Conservation (phyloP, 108 stramenopile genomes). For the Epithemia pelagica region DNA sequence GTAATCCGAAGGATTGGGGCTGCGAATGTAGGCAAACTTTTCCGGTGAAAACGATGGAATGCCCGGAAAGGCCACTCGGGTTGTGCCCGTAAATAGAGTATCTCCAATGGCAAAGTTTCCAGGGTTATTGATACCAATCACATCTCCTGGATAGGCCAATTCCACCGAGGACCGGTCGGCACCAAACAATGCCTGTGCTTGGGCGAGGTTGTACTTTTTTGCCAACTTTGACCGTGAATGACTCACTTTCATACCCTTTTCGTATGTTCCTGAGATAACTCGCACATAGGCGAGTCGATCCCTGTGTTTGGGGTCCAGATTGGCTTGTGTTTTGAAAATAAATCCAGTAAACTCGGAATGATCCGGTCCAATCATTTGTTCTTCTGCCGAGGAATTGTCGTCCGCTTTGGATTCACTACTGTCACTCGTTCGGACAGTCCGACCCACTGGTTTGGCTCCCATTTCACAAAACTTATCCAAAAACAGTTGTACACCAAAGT, state of each 20-base stretch:
- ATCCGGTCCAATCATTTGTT: conserved; percentile 54
- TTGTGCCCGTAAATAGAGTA: conserved; percentile 71
- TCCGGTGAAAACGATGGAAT: conserved; percentile 94
- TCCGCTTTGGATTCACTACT: conserved; percentile 17
- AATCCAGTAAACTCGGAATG: conserved; percentile 90
- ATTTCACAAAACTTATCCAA: conserved; percentile 79
- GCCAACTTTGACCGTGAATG: conserved; percentile 76
- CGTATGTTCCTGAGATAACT: conserved; percentile 82
- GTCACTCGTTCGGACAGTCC: conserved; percentile 17
- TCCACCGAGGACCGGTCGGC: conserved; percentile 83
- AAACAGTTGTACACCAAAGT: conserved; percentile 92
- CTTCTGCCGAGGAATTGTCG: conserved; percentile 31
- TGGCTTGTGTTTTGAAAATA: conserved; percentile 96
- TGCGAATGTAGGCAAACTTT: conserved; percentile 86
- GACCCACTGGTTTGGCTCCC: conserved; percentile 60
- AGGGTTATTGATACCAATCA: conserved; percentile 96
- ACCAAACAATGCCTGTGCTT: conserved; percentile 92
- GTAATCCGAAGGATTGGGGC: conserved; percentile 86
- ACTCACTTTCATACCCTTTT: conserved; percentile 93
- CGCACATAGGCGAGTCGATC: conserved; percentile 92
- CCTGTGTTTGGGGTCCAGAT: conserved; percentile 93
- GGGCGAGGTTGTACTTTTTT: conserved; percentile 86
- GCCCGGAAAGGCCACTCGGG: conserved; percentile 78
- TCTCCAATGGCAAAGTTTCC: conserved; percentile 88
- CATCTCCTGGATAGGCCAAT: conserved; percentile 91